A percentile compares a stretch with the other conserved stretches of the same genome.
Conservation (phyloP, 164 flowering plant genomes). For the Saururus chinensis region DNA sequence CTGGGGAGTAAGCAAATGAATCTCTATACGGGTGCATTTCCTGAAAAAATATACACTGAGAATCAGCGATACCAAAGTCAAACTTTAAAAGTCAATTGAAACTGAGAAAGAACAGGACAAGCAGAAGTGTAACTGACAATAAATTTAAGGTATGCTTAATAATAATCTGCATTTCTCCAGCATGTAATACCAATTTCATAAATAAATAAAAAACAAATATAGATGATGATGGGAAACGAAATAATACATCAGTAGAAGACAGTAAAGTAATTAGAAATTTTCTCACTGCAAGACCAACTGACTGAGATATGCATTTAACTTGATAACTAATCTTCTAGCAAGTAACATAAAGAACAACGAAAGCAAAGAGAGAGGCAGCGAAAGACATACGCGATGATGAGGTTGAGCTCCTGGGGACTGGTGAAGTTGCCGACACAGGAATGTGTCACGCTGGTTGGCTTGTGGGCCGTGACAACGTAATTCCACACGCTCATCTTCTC, state of each 20-base stretch:
- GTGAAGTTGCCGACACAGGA: constrained; percentile 99
- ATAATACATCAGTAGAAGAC: background rate
- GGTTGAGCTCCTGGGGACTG: constrained; percentile 86
- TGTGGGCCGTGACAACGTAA: constrained; percentile 95
- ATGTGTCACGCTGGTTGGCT: constrained; percentile 90
- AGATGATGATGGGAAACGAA: background rate
- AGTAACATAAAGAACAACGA: background rate
- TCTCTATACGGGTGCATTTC: constrained; percentile 95
- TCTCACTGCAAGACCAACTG: background rate
- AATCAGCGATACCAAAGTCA: background rate
- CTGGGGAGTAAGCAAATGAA: constrained; percentile 81
- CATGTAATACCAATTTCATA: background rate
- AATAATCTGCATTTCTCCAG: background rate
- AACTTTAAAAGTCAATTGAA: background rate
- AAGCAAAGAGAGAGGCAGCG: constrained; percentile 5
- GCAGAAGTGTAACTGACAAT: background rate
- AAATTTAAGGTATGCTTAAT: background rate
- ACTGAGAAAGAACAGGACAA: background rate
- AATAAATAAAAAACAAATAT: background rate
- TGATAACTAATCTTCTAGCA: constrained; percentile 4
- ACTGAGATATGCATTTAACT: background rate
- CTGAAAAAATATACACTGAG: constrained; percentile 26
- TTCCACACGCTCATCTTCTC: constrained; percentile 76
- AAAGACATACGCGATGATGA: constrained; percentile 69
- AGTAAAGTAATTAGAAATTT: background rate